Evolutionary conservation across 192 early-diverging fungal species (phyloP).

Genomic region (Rhizophagus clarus): DNA sequence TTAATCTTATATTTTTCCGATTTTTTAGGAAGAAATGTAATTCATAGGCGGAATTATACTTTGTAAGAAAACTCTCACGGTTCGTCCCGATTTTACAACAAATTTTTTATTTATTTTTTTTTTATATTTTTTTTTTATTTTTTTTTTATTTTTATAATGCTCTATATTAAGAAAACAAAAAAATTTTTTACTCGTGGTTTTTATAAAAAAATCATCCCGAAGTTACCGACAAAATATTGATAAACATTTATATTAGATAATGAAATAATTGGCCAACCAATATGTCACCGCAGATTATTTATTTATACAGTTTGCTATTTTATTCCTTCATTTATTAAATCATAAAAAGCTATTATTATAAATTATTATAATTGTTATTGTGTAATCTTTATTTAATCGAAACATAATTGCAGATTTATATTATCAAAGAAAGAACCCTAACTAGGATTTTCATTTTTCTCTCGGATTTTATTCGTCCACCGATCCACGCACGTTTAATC

Average conservation of each 20-base stretch:
- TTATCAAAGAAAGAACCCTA: neutral
- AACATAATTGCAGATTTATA: constrained; percentile 8
- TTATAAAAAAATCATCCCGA: neutral
- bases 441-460: neutral
- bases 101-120: neutral
- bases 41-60: constrained; percentile 1
- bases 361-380: neutral
- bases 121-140: neutral
- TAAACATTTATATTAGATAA: constrained; percentile 15
- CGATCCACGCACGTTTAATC: neutral
- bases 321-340: neutral
- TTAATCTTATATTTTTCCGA: constrained; percentile 22
- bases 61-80: neutral
- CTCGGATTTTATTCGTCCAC: neutral
- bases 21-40: constrained; percentile 1
- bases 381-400: constrained; percentile 4
- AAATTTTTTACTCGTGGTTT: neutral
- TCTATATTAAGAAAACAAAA: neutral
- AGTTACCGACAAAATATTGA: neutral
- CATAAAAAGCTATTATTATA: neutral
- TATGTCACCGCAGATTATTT: constrained; percentile 23
- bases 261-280: neutral
- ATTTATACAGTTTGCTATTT: neutral
- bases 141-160: neutral
- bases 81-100: neutral